Evolutionary conservation across 2,329 filamentous ascomycete genomes (phyloP), one percentile per base, ranked within the genome.

Genomic region (Phialophora verrucosa): DNA sequence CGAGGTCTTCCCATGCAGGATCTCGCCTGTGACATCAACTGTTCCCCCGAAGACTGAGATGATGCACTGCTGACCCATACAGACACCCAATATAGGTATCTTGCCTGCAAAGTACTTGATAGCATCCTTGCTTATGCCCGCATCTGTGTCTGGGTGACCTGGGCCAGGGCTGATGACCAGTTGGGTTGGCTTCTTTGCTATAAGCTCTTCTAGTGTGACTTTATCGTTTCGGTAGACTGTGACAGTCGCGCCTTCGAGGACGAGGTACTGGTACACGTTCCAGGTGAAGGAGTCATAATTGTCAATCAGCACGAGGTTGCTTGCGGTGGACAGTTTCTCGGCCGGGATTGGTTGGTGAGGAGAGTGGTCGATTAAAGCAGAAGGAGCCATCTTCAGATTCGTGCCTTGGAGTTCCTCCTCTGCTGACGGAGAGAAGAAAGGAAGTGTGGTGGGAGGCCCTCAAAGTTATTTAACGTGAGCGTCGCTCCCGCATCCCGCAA

Each of bases 261-360:
- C 90, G 1, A 99, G 88, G 75, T 99, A 99, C 79, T 99, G 96
- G 79, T 98, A 99, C 66, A 99, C 92, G 76, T 99, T 99, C 92
- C 93, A 99, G 66, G 94, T 97, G 79, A 99, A 99, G 3, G 95
- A 98, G 80, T 99, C 95, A 80, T 98, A 99, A 81, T 99, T 99
- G 84, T 99, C 95, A 75, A 99, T 97, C 70, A 99, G 85, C 69
- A 99, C 87, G 65, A 99, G 85, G 79, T 98, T 98, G 64, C 90
- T 91, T 29, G 95, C 95, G 59, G 89, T 93, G 27, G 90, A 78
- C 61, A 97, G 83, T 42, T 89, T 88, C 60, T 88, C 83, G 32
- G 89, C 89, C 60, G 90, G 89, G 70, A 90, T 86, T 66, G 92
- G 91, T 78, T 97, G 89, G 76, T 90, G 89, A 74, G 93, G 93